Conservation (phyloP, 768 basidiomycete species). For the Tricholoma terreum region DNA sequence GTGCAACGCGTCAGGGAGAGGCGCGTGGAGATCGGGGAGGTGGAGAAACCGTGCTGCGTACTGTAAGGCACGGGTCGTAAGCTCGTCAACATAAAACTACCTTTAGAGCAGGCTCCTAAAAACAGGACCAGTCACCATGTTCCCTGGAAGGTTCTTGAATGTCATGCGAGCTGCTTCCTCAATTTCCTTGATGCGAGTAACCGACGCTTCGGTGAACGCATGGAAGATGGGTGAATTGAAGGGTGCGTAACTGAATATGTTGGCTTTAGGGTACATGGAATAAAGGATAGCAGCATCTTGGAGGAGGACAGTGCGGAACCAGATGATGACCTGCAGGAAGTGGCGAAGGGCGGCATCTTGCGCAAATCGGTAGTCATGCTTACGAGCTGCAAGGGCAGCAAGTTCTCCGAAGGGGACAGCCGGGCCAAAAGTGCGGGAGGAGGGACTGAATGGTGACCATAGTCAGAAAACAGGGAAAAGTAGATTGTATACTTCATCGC, state of each 20-base stretch:
- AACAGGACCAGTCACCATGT: not conserved
- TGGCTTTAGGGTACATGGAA: slow-evolving; percentile 11
- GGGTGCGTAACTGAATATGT: slow-evolving; percentile 23
- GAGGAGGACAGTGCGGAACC: slow-evolving; percentile 27
- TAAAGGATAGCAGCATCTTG: slow-evolving; percentile 34
- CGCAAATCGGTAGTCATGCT: not conserved
- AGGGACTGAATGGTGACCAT: slow-evolving; percentile 12
- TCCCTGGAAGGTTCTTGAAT: not conserved
- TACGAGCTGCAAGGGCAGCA: not conserved
- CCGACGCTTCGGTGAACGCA: slow-evolving; percentile 11
- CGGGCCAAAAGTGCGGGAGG: slow-evolving; percentile 6
- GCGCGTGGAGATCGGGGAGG: too few species aligned
- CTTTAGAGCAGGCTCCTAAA: too few species aligned
- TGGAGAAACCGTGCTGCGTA: too few species aligned
- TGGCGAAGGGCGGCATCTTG: slow-evolving; percentile 16
- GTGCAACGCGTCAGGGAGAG: too few species aligned
- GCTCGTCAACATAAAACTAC: too few species aligned
- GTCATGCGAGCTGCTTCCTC: not conserved
- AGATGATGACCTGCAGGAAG: slow-evolving; percentile 23
- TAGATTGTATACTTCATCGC: too few species aligned
- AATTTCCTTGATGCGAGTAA: not conserved
- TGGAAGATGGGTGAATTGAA: slow-evolving; percentile 24
- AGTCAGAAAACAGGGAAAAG: not conserved
- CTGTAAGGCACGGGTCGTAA: too few species aligned
- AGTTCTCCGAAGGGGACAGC: slow-evolving; percentile 8